Evolutionary conservation across 106 monocot genomes (phyloP).

Genomic region (Acorus gramineus): DNA sequence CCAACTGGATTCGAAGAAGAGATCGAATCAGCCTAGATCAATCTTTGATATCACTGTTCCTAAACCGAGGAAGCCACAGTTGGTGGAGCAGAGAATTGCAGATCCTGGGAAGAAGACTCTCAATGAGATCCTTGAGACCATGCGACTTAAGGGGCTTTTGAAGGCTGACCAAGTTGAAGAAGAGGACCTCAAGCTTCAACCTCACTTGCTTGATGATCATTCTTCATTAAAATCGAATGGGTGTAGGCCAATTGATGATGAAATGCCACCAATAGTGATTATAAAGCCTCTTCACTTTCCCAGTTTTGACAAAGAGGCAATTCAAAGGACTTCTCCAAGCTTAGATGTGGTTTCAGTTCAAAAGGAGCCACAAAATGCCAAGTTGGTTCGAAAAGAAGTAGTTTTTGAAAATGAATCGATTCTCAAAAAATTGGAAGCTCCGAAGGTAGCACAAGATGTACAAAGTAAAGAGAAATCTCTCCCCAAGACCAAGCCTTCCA

Average conservation of each 20-base stretch:
- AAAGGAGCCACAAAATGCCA: slow-evolving; percentile 6
- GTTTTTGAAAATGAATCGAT: neutral
- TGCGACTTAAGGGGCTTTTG: slow-evolving; percentile 41
- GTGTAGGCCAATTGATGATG: slow-evolving; percentile 1
- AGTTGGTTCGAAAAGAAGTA: slow-evolving; percentile 3
- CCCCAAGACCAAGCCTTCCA: slow-evolving; percentile 1
- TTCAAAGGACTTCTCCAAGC: too few species aligned
- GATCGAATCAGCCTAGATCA: slow-evolving; percentile 1
- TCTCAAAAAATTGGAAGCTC: neutral
- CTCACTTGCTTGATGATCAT: neutral
- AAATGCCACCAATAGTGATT: slow-evolving; percentile 23
- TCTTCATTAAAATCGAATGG: neutral
- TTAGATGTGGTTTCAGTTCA: too few species aligned
- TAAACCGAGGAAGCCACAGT: slow-evolving; percentile 13
- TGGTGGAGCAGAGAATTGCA: neutral
- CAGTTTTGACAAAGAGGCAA: too few species aligned
- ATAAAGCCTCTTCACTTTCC: slow-evolving; percentile 25
- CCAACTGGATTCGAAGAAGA: slow-evolving; percentile 13
- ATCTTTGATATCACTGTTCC: slow-evolving; percentile 29
- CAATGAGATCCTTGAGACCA: slow-evolving; percentile 37
- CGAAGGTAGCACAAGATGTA: neutral
- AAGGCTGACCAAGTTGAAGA: slow-evolving; percentile 10
- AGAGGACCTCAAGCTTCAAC: neutral
- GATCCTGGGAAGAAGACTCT: slow-evolving; percentile 19
- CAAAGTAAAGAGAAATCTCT: neutral